Percentiles rank a stretch among this genome's conserved stretches.
These are phyloP conservation scores for Umbelopsis sp. DNA, from an alignment of 192 early-diverging fungal genomes.

Conservation along the genomic window DNA sequence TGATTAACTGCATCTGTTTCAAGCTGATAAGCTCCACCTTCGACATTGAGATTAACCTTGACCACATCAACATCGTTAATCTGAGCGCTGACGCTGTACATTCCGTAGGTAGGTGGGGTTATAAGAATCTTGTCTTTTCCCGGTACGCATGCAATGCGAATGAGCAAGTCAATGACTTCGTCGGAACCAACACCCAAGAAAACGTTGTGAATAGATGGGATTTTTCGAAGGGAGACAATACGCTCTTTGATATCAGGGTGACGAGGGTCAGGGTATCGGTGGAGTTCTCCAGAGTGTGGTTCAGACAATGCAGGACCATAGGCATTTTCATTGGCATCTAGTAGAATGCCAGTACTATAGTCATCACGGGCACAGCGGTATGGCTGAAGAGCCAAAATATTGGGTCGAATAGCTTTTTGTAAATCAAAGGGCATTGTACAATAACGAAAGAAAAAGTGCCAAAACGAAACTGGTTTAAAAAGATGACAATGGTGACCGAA, in stretches of 20 bases:
- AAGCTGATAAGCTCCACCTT: conserved; percentile 69
- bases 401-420: conserved; percentile 72
- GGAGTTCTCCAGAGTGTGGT: conserved; percentile 56
- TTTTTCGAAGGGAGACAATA: conserved; percentile 67
- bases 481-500: not conserved
- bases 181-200: conserved; percentile 98
- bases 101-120: conserved; percentile 98
- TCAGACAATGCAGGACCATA: conserved; percentile 64
- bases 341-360: conserved; percentile 87
- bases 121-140: conserved; percentile 91
- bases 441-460: not conserved
- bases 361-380: conserved; percentile 99
- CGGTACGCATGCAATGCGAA: conserved; percentile 88
- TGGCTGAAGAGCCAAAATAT: conserved; percentile 79
- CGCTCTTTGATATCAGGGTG: conserved; percentile 82
- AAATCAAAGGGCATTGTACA: conserved; percentile 54
- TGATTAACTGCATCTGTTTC: conserved; percentile 55
- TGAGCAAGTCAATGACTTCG: conserved; percentile 91
- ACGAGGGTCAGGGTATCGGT: conserved; percentile 97
- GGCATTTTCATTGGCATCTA: conserved; percentile 99
- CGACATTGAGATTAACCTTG: conserved; percentile 82
- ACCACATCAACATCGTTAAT: conserved; percentile 94
- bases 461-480: conserved; percentile 11
- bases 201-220: conserved; percentile 70
- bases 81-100: conserved; percentile 93